phyloP scores from a whole-genome alignment of 139 green algal species.

The Closterium sp. region DNA sequence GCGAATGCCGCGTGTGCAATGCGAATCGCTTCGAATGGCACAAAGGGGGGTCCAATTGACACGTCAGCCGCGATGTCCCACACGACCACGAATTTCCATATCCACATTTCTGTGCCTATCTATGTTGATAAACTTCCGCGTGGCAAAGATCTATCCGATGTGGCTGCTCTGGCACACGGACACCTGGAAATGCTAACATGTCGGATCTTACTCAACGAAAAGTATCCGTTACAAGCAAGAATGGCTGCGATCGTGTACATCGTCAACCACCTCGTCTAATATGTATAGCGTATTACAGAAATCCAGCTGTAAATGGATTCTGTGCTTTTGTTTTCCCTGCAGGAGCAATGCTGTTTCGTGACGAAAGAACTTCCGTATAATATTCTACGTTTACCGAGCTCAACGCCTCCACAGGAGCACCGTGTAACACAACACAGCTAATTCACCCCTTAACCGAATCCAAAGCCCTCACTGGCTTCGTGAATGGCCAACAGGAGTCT shows the following conservation, averaged over 20 bases:
- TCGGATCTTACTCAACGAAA: background rate
- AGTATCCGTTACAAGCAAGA: too few species aligned
- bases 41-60: background rate
- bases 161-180: background rate
- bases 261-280: too few species aligned
- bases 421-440: too few species aligned
- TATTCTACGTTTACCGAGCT: too few species aligned
- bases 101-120: background rate
- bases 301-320: too few species aligned
- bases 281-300: too few species aligned
- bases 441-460: conserved; percentile 70
- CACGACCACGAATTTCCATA: background rate
- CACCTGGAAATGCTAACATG: background rate
- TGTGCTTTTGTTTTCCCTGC: too few species aligned
- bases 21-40: background rate
- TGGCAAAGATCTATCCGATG: background rate
- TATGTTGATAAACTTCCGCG: background rate
- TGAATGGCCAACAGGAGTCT: conserved; percentile 84
- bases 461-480: conserved; percentile 87
- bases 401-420: too few species aligned
- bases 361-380: too few species aligned
- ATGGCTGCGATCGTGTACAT: too few species aligned
- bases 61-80: background rate
- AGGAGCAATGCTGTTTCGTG: too few species aligned
- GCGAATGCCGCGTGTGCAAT: background rate